These are phyloP conservation scores for Amoebophrya sp. DNA, from an alignment of 169 alveolate species.

Conservation along the genomic window DNA sequence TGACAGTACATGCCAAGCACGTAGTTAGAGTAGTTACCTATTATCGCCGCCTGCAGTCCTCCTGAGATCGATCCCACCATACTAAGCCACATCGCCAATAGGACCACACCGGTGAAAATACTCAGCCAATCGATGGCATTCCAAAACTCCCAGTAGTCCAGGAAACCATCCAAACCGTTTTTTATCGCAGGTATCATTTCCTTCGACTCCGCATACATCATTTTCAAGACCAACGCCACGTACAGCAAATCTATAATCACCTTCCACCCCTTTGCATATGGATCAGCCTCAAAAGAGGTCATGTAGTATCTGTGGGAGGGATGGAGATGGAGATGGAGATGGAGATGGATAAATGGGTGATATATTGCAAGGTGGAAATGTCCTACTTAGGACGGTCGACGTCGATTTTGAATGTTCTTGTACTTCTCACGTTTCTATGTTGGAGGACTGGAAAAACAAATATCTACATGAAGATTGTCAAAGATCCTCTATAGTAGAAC, in stretches of 20 bases:
- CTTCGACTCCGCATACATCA: conserved; percentile 25
- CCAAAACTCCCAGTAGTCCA: conserved; percentile 15
- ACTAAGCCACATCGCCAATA: neutral
- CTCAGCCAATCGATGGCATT: neutral
- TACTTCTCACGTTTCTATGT: no score
- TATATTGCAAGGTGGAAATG: no score
- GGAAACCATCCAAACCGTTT: neutral
- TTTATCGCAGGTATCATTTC: neutral
- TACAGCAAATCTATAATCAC: neutral
- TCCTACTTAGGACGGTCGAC: no score
- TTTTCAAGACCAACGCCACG: neutral
- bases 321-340: no score
- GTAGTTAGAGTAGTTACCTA: no score
- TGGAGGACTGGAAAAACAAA: no score
- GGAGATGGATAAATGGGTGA: no score
- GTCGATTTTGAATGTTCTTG: no score
- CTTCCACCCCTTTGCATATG: neutral
- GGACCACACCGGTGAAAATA: neutral
- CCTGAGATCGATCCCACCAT: neutral
- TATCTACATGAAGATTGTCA: no score
- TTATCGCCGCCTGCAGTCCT: neutral
- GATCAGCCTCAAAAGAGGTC: neutral
- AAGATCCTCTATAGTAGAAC: no score
- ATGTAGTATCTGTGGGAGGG: neutral
- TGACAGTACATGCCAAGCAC: no score